These are phyloP conservation scores for Pelargonium myrrhifolium DNA, from an alignment of 441 rosid genomes.

Conservation along the genomic window DNA sequence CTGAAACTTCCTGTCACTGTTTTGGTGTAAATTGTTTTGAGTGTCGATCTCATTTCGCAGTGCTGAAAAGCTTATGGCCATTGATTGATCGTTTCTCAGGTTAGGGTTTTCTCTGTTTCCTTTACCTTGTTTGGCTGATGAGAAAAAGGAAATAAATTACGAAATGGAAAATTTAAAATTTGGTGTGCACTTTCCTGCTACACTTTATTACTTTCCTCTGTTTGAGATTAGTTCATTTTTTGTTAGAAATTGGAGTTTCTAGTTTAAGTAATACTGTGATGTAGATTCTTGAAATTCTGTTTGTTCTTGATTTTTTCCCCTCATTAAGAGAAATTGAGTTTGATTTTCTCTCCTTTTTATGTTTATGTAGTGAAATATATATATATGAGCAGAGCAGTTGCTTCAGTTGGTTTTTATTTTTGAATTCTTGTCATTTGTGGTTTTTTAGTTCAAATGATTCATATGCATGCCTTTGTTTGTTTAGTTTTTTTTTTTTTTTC, in stretches of 20 bases:
- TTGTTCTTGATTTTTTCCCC: neutral
- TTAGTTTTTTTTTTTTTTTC: neutral
- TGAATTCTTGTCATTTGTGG: neutral
- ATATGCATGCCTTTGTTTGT: neutral
- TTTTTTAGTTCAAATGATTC: neutral
- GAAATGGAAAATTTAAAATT: neutral
- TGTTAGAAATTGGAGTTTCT: neutral
- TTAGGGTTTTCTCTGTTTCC: neutral
- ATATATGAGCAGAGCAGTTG: neutral
- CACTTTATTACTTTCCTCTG: neutral
- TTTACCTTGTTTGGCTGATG: constrained; percentile 2
- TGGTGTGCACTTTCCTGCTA: neutral
- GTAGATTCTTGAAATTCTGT: neutral
- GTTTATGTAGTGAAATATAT: neutral
- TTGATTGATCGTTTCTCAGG: neutral
- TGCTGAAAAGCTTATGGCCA: neutral
- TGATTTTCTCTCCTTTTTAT: neutral
- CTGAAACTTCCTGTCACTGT: no score
- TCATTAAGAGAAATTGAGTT: neutral
- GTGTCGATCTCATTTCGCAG: no score
- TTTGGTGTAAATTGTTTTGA: no score
- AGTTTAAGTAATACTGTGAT: neutral
- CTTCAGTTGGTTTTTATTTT: neutral
- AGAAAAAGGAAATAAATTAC: neutral
- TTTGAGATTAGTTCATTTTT: neutral